Evolutionary conservation across 2,329 filamentous ascomycete species (phyloP).

Genomic region (Aspergillus tubingensis): DNA sequence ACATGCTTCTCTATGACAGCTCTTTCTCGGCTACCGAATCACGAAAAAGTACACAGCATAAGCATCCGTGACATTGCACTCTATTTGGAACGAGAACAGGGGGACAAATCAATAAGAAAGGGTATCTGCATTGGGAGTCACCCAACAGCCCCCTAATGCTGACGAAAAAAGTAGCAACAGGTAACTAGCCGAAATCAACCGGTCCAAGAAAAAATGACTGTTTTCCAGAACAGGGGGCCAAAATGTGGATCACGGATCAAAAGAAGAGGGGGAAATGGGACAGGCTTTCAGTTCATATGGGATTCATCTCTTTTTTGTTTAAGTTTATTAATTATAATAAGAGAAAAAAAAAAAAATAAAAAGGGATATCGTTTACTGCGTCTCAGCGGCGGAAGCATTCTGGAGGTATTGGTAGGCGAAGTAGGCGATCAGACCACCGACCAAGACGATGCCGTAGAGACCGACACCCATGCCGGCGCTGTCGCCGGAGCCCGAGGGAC

Average conservation of each 20-base stretch:
- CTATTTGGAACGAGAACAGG: neutral
- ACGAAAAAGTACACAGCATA: neutral
- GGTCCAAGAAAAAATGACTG: neutral
- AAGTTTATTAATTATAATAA: neutral
- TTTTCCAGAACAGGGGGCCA: no score
- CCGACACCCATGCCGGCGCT: conserved; percentile 66
- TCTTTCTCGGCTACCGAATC: neutral
- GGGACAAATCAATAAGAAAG: neutral
- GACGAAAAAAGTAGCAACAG: neutral
- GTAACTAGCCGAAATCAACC: neutral
- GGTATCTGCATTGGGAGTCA: conserved; percentile 7
- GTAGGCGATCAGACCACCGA: conserved; percentile 77
- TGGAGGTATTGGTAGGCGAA: conserved; percentile 84
- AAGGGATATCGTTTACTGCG: conserved; percentile 23
- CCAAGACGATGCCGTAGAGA: conserved; percentile 76
- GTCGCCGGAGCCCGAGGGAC: conserved; percentile 31
- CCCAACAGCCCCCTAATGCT: conserved; percentile 13
- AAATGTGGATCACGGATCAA: no score
- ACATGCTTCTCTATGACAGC: neutral
- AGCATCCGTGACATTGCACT: neutral
- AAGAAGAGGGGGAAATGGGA: neutral
- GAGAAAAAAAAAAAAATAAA: neutral
- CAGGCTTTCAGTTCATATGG: conserved; percentile 5
- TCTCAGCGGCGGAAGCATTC: conserved; percentile 32
- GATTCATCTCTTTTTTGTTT: neutral